Conservation (phyloP, 2,329 filamentous ascomycete genomes). For the Coniochaeta hoffmannii region DNA sequence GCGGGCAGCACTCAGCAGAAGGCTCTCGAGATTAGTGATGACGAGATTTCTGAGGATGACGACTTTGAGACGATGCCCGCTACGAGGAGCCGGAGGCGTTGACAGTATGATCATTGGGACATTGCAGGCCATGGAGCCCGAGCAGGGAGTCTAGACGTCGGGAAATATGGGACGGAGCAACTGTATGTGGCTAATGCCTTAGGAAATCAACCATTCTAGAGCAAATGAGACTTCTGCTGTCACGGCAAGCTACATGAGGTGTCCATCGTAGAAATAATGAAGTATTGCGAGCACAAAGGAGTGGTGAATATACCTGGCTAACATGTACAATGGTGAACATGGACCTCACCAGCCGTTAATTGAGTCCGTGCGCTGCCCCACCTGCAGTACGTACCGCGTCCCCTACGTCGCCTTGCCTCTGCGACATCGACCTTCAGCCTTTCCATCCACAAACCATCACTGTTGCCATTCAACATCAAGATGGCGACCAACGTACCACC, state of each 20-base stretch:
- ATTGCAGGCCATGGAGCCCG: too few relatives aligned
- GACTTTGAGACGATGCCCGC: slow-evolving; percentile 47
- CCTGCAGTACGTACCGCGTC: neutral
- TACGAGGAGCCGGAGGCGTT: slow-evolving; percentile 18
- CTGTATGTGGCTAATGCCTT: neutral
- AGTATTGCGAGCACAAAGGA: too few relatives aligned
- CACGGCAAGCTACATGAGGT: neutral
- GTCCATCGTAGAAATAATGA: too few relatives aligned
- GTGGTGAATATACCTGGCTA: neutral
- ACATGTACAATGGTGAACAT: neutral
- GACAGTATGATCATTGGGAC: too few relatives aligned
- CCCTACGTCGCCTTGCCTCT: neutral
- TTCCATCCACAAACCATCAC: slow-evolving; percentile 3
- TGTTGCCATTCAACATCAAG: slow-evolving; percentile 2
- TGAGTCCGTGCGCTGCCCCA: neutral
- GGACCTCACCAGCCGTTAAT: neutral
- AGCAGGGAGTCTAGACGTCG: neutral
- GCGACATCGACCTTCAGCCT: neutral
- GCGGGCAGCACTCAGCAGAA: slow-evolving; percentile 33
- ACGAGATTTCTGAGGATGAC: slow-evolving; percentile 56
- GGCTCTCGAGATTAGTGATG: slow-evolving; percentile 54
- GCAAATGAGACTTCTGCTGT: neutral
- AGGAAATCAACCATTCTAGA: neutral
- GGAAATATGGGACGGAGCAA: neutral
- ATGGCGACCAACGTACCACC: slow-evolving; percentile 14